phyloP scores from a whole-genome alignment of 495 filamentous ascomycete species.

The Thermochaetoides thermophila region DNA sequence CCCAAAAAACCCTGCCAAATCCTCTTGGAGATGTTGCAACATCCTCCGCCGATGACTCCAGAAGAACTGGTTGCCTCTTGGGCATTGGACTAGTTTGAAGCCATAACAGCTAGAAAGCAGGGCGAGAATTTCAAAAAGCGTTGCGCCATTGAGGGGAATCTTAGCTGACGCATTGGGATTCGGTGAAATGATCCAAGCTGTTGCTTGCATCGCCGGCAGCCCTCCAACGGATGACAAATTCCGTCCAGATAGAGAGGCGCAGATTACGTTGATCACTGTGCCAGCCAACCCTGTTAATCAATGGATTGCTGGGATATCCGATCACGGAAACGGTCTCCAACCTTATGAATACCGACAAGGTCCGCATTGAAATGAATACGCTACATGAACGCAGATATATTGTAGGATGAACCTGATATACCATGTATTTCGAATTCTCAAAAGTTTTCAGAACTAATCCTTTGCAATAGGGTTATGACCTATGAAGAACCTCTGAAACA shows the following conservation, averaged over 20 bases:
- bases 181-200: slow-evolving; percentile 64
- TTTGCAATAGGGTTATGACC: no score
- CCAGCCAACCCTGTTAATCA: slow-evolving; percentile 54
- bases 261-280: slow-evolving; percentile 44
- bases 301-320: slow-evolving; percentile 47
- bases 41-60: neutral
- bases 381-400: no score
- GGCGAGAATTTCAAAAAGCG: neutral
- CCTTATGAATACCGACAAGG: slow-evolving; percentile 17
- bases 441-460: no score
- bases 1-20: no score
- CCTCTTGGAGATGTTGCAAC: neutral
- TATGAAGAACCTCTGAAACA: slow-evolving; percentile 13
- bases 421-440: no score
- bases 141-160: slow-evolving; percentile 42
- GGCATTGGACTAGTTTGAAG: neutral
- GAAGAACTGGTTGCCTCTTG: neutral
- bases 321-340: slow-evolving; percentile 23
- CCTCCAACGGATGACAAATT: slow-evolving; percentile 16
- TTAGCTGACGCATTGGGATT: slow-evolving; percentile 63
- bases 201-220: slow-evolving; percentile 48
- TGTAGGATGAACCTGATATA: no score
- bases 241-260: slow-evolving; percentile 2
- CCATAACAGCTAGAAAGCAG: neutral
- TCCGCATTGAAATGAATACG: no score